A percentile compares a stretch with the other conserved stretches of the same genome.
These are phyloP conservation scores for Candolleomyces efflorescens DNA, from an alignment of 768 basidiomycete species.

Conservation along the genomic window DNA sequence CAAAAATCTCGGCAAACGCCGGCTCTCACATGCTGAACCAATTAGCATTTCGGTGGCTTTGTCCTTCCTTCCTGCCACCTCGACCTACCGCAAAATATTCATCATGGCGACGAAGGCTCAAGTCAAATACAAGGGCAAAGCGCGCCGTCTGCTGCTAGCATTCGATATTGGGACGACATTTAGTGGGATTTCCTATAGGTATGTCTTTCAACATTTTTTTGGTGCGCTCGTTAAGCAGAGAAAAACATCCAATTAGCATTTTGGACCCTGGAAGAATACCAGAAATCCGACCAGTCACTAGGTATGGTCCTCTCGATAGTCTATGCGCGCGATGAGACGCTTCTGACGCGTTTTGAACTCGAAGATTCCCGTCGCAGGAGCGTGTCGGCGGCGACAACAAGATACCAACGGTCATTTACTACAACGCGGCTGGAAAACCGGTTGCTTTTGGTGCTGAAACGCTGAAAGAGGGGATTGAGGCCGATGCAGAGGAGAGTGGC, in stretches of 20 bases:
- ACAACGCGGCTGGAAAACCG: conserved; percentile 5
- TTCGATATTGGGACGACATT: conserved; percentile 14
- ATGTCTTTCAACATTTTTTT: background rate
- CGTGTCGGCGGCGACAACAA: conserved; percentile 11
- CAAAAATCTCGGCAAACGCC: too few relatives aligned
- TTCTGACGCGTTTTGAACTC: background rate
- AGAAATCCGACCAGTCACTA: conserved; percentile 36
- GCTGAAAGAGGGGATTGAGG: conserved; percentile 8
- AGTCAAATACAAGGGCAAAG: conserved; percentile 1
- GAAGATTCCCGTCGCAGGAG: conserved; percentile 14
- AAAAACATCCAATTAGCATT: conserved; percentile 11
- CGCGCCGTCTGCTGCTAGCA: conserved; percentile 10
- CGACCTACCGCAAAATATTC: too few relatives aligned
- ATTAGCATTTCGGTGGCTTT: too few relatives aligned
- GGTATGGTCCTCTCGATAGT: conserved; percentile 17
- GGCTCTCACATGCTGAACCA: too few relatives aligned
- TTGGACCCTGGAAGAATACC: background rate
- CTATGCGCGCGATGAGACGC: background rate
- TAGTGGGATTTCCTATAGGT: conserved; percentile 14
- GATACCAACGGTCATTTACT: conserved; percentile 12
- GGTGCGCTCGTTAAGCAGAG: too few relatives aligned
- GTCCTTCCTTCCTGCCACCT: too few relatives aligned
- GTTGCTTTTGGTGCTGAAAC: conserved; percentile 10
- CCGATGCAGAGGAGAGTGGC: conserved; percentile 9
- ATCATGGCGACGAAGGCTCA: background rate